These are phyloP conservation scores for Nemania serpens DNA, from an alignment of 2,329 filamentous ascomycete species.

Conservation along the genomic window DNA sequence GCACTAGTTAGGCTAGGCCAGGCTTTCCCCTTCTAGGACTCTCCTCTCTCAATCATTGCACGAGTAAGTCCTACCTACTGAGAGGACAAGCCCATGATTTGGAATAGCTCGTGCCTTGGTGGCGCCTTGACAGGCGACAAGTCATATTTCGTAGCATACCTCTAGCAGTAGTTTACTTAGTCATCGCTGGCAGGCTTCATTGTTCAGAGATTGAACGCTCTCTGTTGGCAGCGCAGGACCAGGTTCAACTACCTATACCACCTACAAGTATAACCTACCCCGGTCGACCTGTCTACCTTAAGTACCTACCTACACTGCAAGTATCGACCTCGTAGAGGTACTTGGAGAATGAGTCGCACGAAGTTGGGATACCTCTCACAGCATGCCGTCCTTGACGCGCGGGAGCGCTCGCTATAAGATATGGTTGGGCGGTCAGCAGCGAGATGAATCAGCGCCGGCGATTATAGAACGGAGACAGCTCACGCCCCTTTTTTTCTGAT, in stretches of 20 bases:
- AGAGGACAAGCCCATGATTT: slow-evolving; percentile 8
- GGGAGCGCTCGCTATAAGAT: slow-evolving; percentile 3
- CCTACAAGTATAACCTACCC: not conserved
- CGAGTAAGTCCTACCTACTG: not conserved
- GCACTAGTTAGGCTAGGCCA: too few species aligned
- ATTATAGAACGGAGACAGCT: not conserved
- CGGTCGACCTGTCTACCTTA: not conserved
- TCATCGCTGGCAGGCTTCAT: slow-evolving; percentile 32
- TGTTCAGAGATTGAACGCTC: slow-evolving; percentile 10
- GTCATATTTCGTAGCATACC: slow-evolving; percentile 21
- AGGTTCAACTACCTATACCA: too few species aligned
- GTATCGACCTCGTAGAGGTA: slow-evolving; percentile 27
- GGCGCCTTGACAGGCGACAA: slow-evolving; percentile 16
- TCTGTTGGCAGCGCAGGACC: not conserved
- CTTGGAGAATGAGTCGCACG: slow-evolving; percentile 17
- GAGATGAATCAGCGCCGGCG: too few species aligned
- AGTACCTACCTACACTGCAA: not conserved
- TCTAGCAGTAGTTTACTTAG: not conserved
- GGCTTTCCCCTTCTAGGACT: too few species aligned
- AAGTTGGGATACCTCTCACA: slow-evolving; percentile 28
- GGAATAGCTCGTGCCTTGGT: slow-evolving; percentile 3
- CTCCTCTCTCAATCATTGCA: not conserved
- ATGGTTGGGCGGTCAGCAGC: slow-evolving; percentile 22
- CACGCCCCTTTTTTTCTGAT: not conserved
- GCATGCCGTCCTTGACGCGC: slow-evolving; percentile 10